A percentile compares a stretch with the other conserved stretches of the same genome.
Conservation (phyloP, 2,329 filamentous ascomycete genomes). For the Rachicladosporium sp. region DNA sequence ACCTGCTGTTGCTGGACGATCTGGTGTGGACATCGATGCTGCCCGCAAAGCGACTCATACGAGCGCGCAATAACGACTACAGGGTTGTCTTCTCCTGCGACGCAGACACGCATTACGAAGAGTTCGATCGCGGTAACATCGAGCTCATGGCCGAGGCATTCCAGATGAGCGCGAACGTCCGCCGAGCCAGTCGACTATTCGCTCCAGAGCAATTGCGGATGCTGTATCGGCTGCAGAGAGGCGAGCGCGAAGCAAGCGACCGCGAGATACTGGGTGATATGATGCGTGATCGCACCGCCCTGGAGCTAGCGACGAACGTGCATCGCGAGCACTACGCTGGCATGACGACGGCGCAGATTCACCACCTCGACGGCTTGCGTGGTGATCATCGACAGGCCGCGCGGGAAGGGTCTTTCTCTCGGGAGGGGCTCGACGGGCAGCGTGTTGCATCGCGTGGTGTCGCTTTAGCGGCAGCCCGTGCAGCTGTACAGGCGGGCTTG, state of each 20-base stretch:
- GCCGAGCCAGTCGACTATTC: slow-evolving; percentile 11
- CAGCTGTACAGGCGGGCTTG: slow-evolving; percentile 14
- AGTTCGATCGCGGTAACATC: slow-evolving; percentile 9
- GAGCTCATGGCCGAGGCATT: slow-evolving; percentile 22
- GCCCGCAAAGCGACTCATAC: slow-evolving; percentile 1
- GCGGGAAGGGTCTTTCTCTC: slow-evolving; percentile 17
- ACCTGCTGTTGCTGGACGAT: slow-evolving; percentile 2
- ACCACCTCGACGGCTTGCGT: slow-evolving; percentile 1
- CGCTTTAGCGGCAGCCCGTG: slow-evolving; percentile 17
- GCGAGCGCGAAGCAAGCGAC: slow-evolving; percentile 12
- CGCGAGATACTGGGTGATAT: slow-evolving; percentile 12
- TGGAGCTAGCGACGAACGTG: slow-evolving; percentile 9
- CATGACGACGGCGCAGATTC: background rate
- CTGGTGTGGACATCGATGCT: slow-evolving; percentile 2
- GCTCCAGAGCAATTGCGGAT: slow-evolving; percentile 14
- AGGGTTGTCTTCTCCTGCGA: no score
- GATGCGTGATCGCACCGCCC: slow-evolving; percentile 10
- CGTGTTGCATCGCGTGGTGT: slow-evolving; percentile 14
- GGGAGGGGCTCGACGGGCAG: slow-evolving; percentile 17
- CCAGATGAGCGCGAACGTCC: slow-evolving; percentile 16
- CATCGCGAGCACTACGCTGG: slow-evolving; percentile 8
- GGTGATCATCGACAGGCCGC: slow-evolving; percentile 10
- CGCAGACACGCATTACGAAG: background rate
- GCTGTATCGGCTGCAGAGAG: slow-evolving; percentile 18
- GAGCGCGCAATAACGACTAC: no score